Evolutionary conservation across 805 yeast species (phyloP), one percentile per base, ranked within the genome.

Genomic region (Tetrapisispora taiwanensis): DNA sequence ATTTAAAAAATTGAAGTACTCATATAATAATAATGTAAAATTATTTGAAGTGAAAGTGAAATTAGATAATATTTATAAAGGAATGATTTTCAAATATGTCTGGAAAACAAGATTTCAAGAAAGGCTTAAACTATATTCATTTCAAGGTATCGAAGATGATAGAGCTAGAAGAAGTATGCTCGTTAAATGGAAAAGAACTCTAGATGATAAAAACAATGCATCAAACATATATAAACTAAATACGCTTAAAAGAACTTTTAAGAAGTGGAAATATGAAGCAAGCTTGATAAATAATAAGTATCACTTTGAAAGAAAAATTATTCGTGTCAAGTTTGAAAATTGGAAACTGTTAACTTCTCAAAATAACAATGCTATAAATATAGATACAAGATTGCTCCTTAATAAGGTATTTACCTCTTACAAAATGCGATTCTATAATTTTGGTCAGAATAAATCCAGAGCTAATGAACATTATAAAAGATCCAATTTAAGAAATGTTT

Each of bases 51-150:
- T 44, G 5, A 28, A 30, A 3, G 18, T 22, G 1, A 47, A 24
- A 7, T 22, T 52, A 15, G 46, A 48, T 30, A 7, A 15, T 8
- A 34, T 49, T 22, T 40, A 52, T 3, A 15, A 42, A 15, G 31
- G 30, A 24, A 46, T 42, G 41, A 41, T 51, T 9, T 50, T 59
- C 27, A 37, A 46, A 13, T 42, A 44, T 7, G 26, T 55, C 5
- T 60, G 63, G 64, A 22, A 17, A 10, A 52, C 46, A 38, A 47
- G 58, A 32, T 53, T 51, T 26, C 22, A 46, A 31, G 53, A 55
- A 27, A 48, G 36, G 7, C 30, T 49, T 6, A 46, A 46, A 31
- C 36, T 39, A 13, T 51, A 52, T 42, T 43, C 52, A 2, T 39
- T 49, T 14, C 32, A 41, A 22, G 41, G 30, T 13, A 47, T 48